Evolutionary conservation across 495 filamentous ascomycete genomes (phyloP).

Genomic region (Margaritispora aquatica): DNA sequence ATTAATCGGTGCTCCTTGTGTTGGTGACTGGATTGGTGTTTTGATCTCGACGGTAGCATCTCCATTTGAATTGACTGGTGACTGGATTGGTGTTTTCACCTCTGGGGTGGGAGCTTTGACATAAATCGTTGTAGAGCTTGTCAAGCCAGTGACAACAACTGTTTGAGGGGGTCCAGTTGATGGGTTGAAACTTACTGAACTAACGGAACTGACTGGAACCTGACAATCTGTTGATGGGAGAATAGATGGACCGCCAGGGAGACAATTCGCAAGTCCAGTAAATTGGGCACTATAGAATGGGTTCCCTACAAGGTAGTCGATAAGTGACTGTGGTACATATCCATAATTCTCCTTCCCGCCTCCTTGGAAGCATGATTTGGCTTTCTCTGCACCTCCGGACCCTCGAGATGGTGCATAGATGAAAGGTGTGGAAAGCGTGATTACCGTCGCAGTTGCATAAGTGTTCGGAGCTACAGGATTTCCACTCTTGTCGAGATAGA

Average conservation of each 20-base stretch:
- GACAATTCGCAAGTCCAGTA: conserved; percentile 10
- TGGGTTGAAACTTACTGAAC: neutral
- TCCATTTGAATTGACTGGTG: no score
- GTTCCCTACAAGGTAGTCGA: conserved; percentile 12
- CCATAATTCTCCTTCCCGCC: conserved; percentile 8
- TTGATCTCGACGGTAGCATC: no score
- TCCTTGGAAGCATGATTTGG: neutral
- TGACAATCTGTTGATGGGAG: neutral
- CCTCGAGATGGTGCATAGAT: conserved; percentile 10
- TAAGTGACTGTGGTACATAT: conserved; percentile 16
- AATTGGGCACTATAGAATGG: conserved; percentile 6
- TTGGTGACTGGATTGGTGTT: no score
- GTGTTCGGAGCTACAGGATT: neutral
- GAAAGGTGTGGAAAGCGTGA: conserved; percentile 17
- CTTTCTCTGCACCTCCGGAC: neutral
- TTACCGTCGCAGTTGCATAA: neutral
- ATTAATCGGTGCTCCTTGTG: no score
- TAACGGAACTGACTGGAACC: neutral
- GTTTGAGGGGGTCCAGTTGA: neutral
- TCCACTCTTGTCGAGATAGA: conserved; percentile 1
- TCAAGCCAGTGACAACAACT: neutral
- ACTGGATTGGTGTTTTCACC: no score
- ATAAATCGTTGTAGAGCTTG: neutral
- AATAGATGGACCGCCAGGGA: conserved; percentile 19
- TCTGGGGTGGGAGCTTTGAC: neutral